Evolutionary conservation across 164 flowering plant species (phyloP), one percentile per base, ranked within the genome.

Genomic region (Nymphaea thermarum): DNA sequence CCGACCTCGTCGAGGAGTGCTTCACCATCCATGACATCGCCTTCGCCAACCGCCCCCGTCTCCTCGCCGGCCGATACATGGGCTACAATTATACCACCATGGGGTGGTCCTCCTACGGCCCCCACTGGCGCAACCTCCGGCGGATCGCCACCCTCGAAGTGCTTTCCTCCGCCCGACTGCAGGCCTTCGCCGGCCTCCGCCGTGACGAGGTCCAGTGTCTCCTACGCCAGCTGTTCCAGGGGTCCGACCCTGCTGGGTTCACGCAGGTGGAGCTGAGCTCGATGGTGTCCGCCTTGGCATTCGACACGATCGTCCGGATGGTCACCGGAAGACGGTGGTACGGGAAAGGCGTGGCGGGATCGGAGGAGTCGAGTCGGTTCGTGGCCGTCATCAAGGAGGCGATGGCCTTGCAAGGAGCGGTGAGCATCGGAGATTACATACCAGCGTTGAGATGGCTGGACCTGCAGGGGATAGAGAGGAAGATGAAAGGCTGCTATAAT

Each of bases 31-130:
- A 80, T 63, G 83, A 80, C 60, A 43, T 68, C 42, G 42, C 60
- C 44, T 78, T 80, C 43, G 79, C 83, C 5, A 70, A 74, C 67
- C 77, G 83, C 5, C 79, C 81, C 44, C 77, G 68, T 6, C 45
- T 74, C 4, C 62, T 76, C 53, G 64, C 74, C 5, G 44, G 71
- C 3, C 70, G 62, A 42, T 67, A 70, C 55, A 66, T 77, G 42
- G 66, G 71, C 62, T 67, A 45, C 69, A 65, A 76, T 42, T 72
- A 67, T 53, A 47, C 71, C 42, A 42, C 64, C 7, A 0, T 73
- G 3, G 62, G 7, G 4, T 73, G 43, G 51, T 60, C 76, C 2
- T 55, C 70, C 16, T 76, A 73, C 12, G 74, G 76, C 10, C 43
- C 69, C 7, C 74, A 65, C 43, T 73, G 76, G 79, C 66, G 76